Evolutionary conservation across 805 yeast species (phyloP).

Genomic region (Yueomyces sp.): DNA sequence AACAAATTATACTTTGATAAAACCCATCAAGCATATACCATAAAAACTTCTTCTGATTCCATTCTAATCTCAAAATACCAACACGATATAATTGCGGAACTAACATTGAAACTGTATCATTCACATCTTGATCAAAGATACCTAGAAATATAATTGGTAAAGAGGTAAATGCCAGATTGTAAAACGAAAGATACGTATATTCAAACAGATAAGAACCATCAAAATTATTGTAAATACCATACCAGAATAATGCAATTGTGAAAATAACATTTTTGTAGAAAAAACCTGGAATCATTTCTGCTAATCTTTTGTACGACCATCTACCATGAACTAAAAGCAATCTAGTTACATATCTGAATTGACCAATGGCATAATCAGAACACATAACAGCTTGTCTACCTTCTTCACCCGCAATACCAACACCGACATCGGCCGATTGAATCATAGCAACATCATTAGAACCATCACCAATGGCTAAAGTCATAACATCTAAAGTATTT

Average conservation of each 20-base stretch:
- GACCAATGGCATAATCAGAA: conserved; percentile 77
- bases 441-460: conserved; percentile 87
- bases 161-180: conserved; percentile 73
- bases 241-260: conserved; percentile 67
- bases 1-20: conserved; percentile 60
- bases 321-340: conserved; percentile 67
- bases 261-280: conserved; percentile 70
- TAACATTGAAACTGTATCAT: conserved; percentile 49
- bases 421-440: conserved; percentile 78
- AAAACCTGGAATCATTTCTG: conserved; percentile 76
- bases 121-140: conserved; percentile 71
- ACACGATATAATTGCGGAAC: conserved; percentile 65
- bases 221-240: conserved; percentile 57
- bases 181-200: conserved; percentile 68
- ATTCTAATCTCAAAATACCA: conserved; percentile 62
- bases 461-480: conserved; percentile 81
- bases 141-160: conserved; percentile 69
- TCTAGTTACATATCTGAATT: conserved; percentile 58
- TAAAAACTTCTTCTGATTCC: conserved; percentile 55
- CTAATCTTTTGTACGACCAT: conserved; percentile 72
- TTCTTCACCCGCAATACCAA: conserved; percentile 86
- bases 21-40: conserved; percentile 67
- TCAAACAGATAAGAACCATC: conserved; percentile 74
- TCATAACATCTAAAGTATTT: conserved; percentile 63
- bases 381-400: conserved; percentile 86